Conservation (phyloP, 441 rosid genomes). For the Brassica hybrid region DNA sequence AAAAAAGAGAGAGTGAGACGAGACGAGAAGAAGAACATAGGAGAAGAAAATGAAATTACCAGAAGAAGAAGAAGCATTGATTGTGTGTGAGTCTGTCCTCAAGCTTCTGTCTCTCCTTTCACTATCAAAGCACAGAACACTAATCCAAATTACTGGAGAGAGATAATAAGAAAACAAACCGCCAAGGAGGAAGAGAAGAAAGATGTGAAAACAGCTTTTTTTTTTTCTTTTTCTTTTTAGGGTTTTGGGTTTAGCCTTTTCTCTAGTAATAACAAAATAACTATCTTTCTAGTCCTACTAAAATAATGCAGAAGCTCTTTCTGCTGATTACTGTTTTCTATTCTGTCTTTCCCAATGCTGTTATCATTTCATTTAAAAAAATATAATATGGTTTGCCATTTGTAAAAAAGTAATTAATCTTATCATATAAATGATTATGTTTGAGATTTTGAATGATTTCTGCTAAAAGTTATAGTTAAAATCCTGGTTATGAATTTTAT, state of each 20-base stretch:
- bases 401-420: not conserved
- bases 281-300: slow-evolving; percentile 5
- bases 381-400: not conserved
- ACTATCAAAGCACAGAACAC: slow-evolving; percentile 37
- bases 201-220: slow-evolving; percentile 2
- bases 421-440: not conserved
- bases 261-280: slow-evolving; percentile 24
- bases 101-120: slow-evolving; percentile 42
- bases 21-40: slow-evolving; percentile 36
- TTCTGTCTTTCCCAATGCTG: slow-evolving; percentile 38
- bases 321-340: slow-evolving; percentile 5
- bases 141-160: slow-evolving; percentile 10
- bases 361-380: not conserved
- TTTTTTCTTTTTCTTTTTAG: not conserved
- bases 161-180: not conserved
- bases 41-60: slow-evolving; percentile 31
- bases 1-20: slow-evolving; percentile 34
- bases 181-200: not conserved
- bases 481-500: not conserved
- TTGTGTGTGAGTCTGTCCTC: slow-evolving; percentile 20
- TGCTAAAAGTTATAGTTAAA: not conserved
- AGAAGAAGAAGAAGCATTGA: slow-evolving; percentile 28
- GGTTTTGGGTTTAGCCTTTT: slow-evolving; percentile 13
- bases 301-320: not conserved
- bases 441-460: slow-evolving; percentile 31